Percentiles rank a stretch among this genome's conserved stretches.
Conservation (phyloP, 345 rosid species). For the Pseudoturritis turrita region DNA sequence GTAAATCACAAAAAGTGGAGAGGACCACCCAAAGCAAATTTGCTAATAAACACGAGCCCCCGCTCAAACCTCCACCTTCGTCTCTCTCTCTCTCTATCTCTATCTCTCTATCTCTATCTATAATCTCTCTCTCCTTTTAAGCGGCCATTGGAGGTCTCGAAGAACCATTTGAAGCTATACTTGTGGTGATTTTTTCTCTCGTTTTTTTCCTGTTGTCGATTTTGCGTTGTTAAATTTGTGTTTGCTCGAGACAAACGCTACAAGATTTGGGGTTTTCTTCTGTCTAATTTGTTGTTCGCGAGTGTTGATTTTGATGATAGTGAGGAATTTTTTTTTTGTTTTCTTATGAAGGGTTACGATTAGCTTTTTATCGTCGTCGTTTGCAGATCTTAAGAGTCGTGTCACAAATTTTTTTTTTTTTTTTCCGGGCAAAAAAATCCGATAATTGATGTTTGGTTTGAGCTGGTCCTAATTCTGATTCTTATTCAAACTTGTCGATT, state of each 20-base stretch:
- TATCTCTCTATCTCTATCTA: not conserved
- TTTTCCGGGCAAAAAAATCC: too few species aligned
- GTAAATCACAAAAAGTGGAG: conserved; percentile 22
- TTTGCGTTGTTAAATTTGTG: too few species aligned
- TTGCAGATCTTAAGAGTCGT: conserved; percentile 18
- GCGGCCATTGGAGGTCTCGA: conserved; percentile 25
- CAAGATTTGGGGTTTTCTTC: conserved; percentile 9
- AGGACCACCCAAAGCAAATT: conserved; percentile 7
- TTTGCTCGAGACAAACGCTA: too few species aligned
- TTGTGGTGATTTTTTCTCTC: conserved; percentile 3
- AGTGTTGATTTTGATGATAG: not conserved
- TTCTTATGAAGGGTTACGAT: not conserved
- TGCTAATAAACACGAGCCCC: conserved; percentile 20
- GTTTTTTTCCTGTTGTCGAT: not conserved
- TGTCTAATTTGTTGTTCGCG: not conserved
- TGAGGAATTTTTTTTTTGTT: not conserved
- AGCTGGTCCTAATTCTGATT: conserved; percentile 3
- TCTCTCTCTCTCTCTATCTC: not conserved
- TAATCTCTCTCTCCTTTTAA: not conserved
- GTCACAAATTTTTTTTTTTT: not conserved
- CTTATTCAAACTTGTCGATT: not conserved
- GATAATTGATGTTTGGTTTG: too few species aligned
- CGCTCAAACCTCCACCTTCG: conserved; percentile 4
- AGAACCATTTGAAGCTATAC: not conserved
- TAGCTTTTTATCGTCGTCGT: not conserved